These are phyloP conservation scores for Seiridium cupressi DNA, from an alignment of 2,329 filamentous ascomycete genomes.

Conservation along the genomic window DNA sequence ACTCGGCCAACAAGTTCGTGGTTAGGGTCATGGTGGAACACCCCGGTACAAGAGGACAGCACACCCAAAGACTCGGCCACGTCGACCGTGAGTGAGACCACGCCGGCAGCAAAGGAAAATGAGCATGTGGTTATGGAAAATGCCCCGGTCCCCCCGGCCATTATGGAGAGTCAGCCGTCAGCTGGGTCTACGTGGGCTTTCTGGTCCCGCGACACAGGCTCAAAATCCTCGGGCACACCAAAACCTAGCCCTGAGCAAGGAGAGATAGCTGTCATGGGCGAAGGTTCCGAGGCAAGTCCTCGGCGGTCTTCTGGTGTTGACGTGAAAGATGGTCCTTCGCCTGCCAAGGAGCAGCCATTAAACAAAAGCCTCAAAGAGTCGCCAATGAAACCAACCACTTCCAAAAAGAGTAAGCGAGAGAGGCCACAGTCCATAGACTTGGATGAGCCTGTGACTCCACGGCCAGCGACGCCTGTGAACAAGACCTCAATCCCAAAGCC, in stretches of 20 bases:
- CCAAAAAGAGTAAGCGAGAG: conserved; percentile 42
- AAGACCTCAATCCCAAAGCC: conserved; percentile 27
- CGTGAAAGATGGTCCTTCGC: conserved; percentile 29
- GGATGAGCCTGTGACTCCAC: conserved; percentile 34
- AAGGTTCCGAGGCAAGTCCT: conserved; percentile 56
- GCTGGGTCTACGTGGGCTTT: conserved; percentile 75
- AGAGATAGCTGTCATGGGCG: conserved; percentile 55
- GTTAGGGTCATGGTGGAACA: conserved; percentile 32
- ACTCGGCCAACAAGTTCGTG: conserved; percentile 27
- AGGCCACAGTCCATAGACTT: conserved; percentile 48
- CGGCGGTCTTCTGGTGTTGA: conserved; percentile 43
- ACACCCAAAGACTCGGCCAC: conserved; percentile 11
- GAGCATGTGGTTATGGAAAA: conserved; percentile 44
- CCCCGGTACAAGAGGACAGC: conserved; percentile 13
- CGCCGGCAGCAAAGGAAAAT: conserved; percentile 25
- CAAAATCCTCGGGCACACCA: conserved; percentile 27
- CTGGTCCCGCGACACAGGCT: conserved; percentile 63
- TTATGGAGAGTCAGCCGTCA: conserved; percentile 32
- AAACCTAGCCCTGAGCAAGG: conserved; percentile 37
- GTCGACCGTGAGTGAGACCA: conserved; percentile 14
- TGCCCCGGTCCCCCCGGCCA: conserved; percentile 28
- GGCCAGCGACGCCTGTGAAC: conserved; percentile 32
- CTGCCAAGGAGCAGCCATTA: conserved; percentile 30
- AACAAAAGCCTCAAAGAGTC: conserved; percentile 27
- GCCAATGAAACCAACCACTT: conserved; percentile 21